A percentile compares a stretch with the other conserved stretches of the same genome.
Evolutionary conservation across 306 rosid species (phyloP).

Genomic region (Citrullus colocynthis): DNA sequence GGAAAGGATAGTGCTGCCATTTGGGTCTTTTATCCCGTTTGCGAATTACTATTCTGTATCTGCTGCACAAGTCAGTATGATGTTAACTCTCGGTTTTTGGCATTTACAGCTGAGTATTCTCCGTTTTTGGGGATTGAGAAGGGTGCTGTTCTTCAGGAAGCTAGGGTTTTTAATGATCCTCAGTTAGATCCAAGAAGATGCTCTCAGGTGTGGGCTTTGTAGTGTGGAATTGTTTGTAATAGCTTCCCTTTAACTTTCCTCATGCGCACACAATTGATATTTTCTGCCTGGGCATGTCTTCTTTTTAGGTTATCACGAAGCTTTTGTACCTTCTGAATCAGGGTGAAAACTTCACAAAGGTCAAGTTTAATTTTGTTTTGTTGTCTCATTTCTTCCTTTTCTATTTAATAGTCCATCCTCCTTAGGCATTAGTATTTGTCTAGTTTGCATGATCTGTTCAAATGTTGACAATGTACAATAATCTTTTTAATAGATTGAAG

Average conservation of each 20-base stretch:
- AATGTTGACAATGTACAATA: neutral
- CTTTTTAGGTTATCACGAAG: constrained; percentile 82
- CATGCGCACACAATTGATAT: neutral
- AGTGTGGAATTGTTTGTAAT: neutral
- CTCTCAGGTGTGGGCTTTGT: constrained; percentile 57
- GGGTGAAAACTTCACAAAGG: constrained; percentile 95
- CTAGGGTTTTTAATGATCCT: constrained; percentile 96
- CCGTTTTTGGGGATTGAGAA: constrained; percentile 93
- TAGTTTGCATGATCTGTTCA: neutral
- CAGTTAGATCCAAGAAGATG: constrained; percentile 93
- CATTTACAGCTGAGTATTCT: constrained; percentile 60
- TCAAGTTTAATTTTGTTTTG: constrained; percentile 3
- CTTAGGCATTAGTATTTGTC: neutral
- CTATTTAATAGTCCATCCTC: neutral
- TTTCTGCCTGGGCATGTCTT: constrained; percentile 6
- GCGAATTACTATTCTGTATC: neutral
- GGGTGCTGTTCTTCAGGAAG: constrained; percentile 98
- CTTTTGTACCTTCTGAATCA: constrained; percentile 84
- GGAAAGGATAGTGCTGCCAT: constrained; percentile 7
- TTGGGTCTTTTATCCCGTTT: constrained; percentile 19
- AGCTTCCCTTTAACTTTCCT: neutral
- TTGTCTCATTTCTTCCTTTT: neutral
- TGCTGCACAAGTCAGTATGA: constrained; percentile 1
- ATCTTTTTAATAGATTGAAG: constrained; percentile 51
- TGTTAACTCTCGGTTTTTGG: constrained; percentile 12